phyloP scores from a whole-genome alignment of 2,329 filamentous ascomycete genomes.

The Plenodomus biglobosus region DNA sequence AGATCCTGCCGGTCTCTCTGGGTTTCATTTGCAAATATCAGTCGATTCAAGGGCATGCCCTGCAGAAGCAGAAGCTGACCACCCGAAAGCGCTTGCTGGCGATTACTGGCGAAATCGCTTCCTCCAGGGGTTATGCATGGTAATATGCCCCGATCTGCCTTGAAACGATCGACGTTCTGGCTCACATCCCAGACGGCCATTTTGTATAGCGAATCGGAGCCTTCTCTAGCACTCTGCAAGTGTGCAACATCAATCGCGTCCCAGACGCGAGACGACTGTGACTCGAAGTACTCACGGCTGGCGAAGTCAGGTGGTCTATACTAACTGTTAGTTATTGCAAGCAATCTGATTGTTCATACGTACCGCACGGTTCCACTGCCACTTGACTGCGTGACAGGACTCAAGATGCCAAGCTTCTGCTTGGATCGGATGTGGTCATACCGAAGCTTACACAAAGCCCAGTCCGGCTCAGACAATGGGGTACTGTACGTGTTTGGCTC shows the following conservation, averaged over 20 bases:
- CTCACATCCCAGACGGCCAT: slow-evolving; percentile 62
- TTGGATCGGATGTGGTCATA: slow-evolving; percentile 59
- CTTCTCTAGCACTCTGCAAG: slow-evolving; percentile 52
- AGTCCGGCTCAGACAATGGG: slow-evolving; percentile 46
- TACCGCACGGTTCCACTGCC: slow-evolving; percentile 53
- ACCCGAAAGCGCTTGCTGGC: slow-evolving; percentile 63
- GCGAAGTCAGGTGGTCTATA: slow-evolving; percentile 57
- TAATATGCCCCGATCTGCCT: slow-evolving; percentile 58
- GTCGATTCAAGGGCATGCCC: slow-evolving; percentile 64
- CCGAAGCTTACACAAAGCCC: slow-evolving; percentile 60
- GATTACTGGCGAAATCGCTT: slow-evolving; percentile 61
- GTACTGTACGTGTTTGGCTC: slow-evolving; percentile 48
- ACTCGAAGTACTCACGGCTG: slow-evolving; percentile 54
- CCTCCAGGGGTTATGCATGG: slow-evolving; percentile 70
- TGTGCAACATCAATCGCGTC: slow-evolving; percentile 68
- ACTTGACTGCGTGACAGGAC: slow-evolving; percentile 63
- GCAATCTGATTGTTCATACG: not conserved
- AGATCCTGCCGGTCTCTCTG: slow-evolving; percentile 63
- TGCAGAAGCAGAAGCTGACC: slow-evolving; percentile 66
- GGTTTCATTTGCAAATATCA: slow-evolving; percentile 66
- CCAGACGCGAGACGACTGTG: slow-evolving; percentile 60
- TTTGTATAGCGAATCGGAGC: slow-evolving; percentile 62
- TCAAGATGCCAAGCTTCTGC: slow-evolving; percentile 54
- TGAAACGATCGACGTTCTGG: slow-evolving; percentile 69
- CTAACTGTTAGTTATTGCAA: slow-evolving; percentile 1